A percentile compares a stretch with the other conserved stretches of the same genome.
phyloP scores from a whole-genome alignment of 2,329 filamentous ascomycete genomes.

The Paraphoma sp. region DNA sequence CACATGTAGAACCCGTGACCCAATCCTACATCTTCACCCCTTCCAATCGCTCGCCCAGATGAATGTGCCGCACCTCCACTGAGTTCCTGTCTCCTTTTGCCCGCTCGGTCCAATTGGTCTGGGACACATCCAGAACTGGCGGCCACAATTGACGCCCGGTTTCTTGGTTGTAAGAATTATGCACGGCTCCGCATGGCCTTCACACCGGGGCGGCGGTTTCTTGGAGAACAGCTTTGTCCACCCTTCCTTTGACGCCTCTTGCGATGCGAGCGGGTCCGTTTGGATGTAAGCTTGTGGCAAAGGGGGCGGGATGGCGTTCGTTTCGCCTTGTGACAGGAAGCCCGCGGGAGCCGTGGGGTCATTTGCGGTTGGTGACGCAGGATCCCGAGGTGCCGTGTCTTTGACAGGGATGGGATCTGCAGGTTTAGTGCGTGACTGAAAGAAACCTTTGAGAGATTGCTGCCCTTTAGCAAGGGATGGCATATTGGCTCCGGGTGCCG shows the following conservation, averaged over 20 bases:
- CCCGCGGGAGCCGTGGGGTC: conserved; percentile 4
- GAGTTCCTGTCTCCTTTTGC: conserved; percentile 79
- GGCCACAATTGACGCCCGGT: conserved; percentile 77
- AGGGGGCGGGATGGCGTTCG: conserved; percentile 4
- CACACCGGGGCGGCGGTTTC: conserved; percentile 77
- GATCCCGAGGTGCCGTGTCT: conserved; percentile 5
- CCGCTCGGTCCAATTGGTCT: conserved; percentile 85
- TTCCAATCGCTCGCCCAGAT: conserved; percentile 73
- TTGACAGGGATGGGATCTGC: conserved; percentile 6
- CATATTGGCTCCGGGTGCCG: conserved; percentile 24
- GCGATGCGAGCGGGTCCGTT: conserved; percentile 52
- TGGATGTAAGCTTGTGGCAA: conserved; percentile 6
- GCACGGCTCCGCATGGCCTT: conserved; percentile 84
- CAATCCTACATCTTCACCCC: conserved; percentile 13
- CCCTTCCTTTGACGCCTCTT: conserved; percentile 72
- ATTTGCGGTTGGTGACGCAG: conserved; percentile 3
- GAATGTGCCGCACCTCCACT: conserved; percentile 90
- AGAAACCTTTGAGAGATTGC: conserved; percentile 78
- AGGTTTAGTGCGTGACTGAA: conserved; percentile 53
- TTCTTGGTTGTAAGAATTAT: conserved; percentile 87
- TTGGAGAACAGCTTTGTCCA: conserved; percentile 87
- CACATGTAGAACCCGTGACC: background rate
- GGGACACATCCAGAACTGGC: conserved; percentile 70
- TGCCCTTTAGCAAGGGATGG: conserved; percentile 55
- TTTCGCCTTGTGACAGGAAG: conserved; percentile 4